phyloP scores from a whole-genome alignment of 1,139 yeast species.

The Casaregolazyma lundiana region DNA sequence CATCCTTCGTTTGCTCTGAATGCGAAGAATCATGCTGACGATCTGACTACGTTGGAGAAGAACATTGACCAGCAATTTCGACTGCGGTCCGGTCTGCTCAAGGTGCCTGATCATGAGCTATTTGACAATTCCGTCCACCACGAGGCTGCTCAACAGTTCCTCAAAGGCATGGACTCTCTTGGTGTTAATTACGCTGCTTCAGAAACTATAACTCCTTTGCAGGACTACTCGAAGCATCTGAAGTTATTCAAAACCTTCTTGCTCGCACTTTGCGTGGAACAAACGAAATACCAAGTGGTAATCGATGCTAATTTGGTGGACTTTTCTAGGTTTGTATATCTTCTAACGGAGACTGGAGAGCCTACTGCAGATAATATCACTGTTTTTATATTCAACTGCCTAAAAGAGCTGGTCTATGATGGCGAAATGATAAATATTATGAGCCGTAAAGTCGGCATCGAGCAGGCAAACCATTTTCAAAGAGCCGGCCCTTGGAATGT shows the following conservation, averaged over 20 bases:
- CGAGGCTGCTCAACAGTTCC: not conserved
- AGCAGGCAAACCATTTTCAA: not conserved
- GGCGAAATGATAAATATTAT: slow-evolving; percentile 5
- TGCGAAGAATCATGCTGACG: not conserved
- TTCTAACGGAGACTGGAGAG: not conserved
- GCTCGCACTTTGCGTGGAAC: slow-evolving; percentile 1
- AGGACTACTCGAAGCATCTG: not conserved
- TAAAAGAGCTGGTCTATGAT: not conserved
- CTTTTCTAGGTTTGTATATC: slow-evolving; percentile 1
- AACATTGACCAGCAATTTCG: not conserved
- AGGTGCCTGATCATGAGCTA: not conserved
- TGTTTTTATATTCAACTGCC: not conserved
- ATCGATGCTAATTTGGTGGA: slow-evolving; percentile 2
- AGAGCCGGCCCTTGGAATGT: slow-evolving; percentile 6
- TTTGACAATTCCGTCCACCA: not conserved
- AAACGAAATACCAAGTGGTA: slow-evolving; percentile 4
- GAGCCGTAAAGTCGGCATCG: not conserved
- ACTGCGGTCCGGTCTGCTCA: not conserved
- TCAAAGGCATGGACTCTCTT: not conserved
- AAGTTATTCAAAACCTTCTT: slow-evolving; percentile 2
- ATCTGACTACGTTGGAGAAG: not conserved
- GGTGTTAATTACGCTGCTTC: not conserved
- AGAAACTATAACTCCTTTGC: not conserved
- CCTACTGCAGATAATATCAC: not conserved
- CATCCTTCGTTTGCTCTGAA: slow-evolving; percentile 6